Percentiles rank a stretch among this genome's conserved stretches.
phyloP scores from a whole-genome alignment of 1,139 yeast genomes.

The Zygosaccharomyces sapae region DNA sequence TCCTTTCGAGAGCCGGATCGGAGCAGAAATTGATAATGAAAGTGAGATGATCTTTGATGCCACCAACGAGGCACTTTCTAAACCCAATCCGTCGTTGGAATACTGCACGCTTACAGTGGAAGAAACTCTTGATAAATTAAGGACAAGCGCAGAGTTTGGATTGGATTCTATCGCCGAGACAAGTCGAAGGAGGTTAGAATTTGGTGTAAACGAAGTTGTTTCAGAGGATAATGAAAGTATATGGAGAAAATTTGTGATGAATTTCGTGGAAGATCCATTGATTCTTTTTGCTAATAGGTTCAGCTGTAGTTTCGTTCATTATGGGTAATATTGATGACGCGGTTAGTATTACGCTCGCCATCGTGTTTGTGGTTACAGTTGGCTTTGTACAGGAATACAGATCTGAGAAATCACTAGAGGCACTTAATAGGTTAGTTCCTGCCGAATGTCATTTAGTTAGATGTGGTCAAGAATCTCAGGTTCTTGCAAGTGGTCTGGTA shows the following conservation, averaged over 20 bases:
- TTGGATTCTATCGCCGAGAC: conserved; percentile 65
- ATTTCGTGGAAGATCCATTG: conserved; percentile 83
- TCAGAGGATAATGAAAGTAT: conserved; percentile 41
- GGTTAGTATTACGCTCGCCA: conserved; percentile 78
- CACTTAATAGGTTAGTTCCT: conserved; percentile 83
- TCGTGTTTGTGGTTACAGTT: conserved; percentile 82
- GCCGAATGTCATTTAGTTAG: conserved; percentile 87
- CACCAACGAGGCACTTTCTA: conserved; percentile 26
- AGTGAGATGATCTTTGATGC: conserved; percentile 9
- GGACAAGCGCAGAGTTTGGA: conserved; percentile 58
- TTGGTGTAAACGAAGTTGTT: conserved; percentile 47
- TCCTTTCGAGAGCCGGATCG: conserved; percentile 31
- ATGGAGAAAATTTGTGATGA: conserved; percentile 61
- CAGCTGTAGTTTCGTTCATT: conserved; percentile 74
- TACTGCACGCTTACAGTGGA: conserved; percentile 57
- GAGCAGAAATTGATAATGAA: conserved; percentile 14
- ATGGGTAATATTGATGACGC: conserved; percentile 96
- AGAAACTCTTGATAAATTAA: conserved; percentile 57
- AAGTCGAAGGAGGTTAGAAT: conserved; percentile 60
- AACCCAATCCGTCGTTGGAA: conserved; percentile 34
- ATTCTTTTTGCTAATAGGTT: conserved; percentile 78
- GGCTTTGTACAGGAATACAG: conserved; percentile 95
- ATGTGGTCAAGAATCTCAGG: conserved; percentile 67
- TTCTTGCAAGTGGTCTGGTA: conserved; percentile 76
- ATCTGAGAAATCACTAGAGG: conserved; percentile 86